Evolutionary conservation across 805 yeast species (phyloP), one percentile per base, ranked within the genome.

Genomic region (Myxozyma melibiosi): DNA sequence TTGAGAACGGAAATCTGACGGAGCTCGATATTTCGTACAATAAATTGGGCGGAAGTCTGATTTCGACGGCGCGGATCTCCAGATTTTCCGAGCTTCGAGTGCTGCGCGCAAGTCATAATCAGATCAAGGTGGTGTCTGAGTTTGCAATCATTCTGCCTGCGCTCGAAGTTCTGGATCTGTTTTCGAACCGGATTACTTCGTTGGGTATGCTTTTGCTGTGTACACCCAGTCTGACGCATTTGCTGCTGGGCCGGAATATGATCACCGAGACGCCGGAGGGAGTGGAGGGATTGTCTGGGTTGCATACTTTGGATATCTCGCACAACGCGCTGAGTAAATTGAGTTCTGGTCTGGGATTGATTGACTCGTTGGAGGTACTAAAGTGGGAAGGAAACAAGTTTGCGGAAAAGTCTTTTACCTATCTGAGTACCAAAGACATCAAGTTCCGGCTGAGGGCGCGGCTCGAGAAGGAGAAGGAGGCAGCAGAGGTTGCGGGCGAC

Each of bases 311-410:
- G 16, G 64, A 60, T 22, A 30, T 60, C 4, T 57, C 64, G 5
- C 37, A 5, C 27, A 60, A 60, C 41, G 2, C 25, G 5, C 31
- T 60, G 16, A 39, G 50, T n/a, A 38, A 51, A 22, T 47, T 60
- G 25, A 62, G 58, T 40, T 25, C 58, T 8, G 24, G 52, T 20
- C 40, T 60, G 18, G 57, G 62, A 4, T 28, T 46, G 9, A 39
- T 60, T 14, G 52, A 53, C 18, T 25, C 50, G 25, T 30, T 60
- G 33, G 51, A 48, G 27, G 24, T 28, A 1, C 35, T 60, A n/a
- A 49, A 53, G 37, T 60, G 62, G 62, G 56, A 60, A n/a, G 64
- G 64, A 5, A 60, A 60, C 41, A 60, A 49, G 48, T 44, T 60
- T 39, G 47, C 48, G 9, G 64, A 60, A 22, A 31, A 53, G 25